Conservation (phyloP, 1,139 yeast genomes). For the Groenewaldozyma sp. region DNA sequence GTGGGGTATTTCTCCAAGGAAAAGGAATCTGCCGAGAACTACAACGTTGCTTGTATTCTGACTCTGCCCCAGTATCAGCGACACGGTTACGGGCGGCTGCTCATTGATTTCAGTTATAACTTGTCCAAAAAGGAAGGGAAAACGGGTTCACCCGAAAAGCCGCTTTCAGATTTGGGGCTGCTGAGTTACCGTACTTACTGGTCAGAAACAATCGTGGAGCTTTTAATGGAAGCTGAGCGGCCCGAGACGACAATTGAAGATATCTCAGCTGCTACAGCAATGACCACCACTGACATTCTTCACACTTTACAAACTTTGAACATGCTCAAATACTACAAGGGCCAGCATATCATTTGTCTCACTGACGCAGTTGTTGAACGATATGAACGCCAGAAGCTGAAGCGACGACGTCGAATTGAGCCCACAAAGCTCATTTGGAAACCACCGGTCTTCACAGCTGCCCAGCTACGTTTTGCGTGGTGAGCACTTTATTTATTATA, state of each 20-base stretch:
- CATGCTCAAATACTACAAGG: constrained; percentile 85
- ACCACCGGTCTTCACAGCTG: constrained; percentile 94
- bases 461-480: constrained; percentile 95
- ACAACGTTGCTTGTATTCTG: constrained; percentile 93
- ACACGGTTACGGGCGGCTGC: constrained; percentile 82
- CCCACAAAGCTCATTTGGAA: constrained; percentile 74
- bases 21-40: constrained; percentile 91
- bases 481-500: constrained; percentile 24
- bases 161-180: constrained; percentile 87
- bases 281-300: constrained; percentile 93
- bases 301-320: constrained; percentile 89
- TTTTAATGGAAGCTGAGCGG: constrained; percentile 54
- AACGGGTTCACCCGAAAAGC: constrained; percentile 95
- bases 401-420: constrained; percentile 71
- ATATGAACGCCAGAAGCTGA: constrained; percentile 63
- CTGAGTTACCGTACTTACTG: constrained; percentile 91
- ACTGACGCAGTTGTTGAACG: constrained; percentile 75
- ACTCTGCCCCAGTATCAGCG: constrained; percentile 95
- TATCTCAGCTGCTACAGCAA: constrained; percentile 73
- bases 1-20: constrained; percentile 97
- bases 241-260: constrained; percentile 87
- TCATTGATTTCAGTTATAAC: constrained; percentile 90
- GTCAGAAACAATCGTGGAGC: constrained; percentile 79
- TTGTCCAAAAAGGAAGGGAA: constrained; percentile 80
- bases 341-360: constrained; percentile 87